phyloP scores from a whole-genome alignment of 768 basidiomycete genomes.

The Trametes cubensis region DNA sequence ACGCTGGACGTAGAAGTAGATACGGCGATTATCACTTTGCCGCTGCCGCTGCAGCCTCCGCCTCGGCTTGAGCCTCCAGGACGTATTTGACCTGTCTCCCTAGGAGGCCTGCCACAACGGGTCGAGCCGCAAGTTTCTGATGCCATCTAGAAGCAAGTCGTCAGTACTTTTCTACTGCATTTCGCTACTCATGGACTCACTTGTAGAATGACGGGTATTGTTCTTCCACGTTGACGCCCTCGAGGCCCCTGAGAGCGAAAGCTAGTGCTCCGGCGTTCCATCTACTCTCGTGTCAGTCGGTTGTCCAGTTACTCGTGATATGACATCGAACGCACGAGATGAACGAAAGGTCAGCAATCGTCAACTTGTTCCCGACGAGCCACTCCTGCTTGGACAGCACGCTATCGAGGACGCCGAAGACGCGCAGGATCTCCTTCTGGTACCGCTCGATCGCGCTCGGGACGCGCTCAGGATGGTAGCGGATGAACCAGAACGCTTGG shows the following conservation, averaged over 20 bases:
- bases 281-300: too few species aligned
- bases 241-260: too few species aligned
- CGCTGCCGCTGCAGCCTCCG: too few species aligned
- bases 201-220: too few species aligned
- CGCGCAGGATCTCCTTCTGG: conserved; percentile 33
- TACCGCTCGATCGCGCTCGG: conserved; percentile 35
- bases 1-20: too few species aligned
- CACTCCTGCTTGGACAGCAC: conserved; percentile 35
- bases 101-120: background rate
- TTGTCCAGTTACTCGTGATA: too few species aligned
- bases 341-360: conserved; percentile 6
- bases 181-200: background rate
- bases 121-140: background rate
- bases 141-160: conserved; percentile 7
- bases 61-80: too few species aligned
- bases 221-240: too few species aligned
- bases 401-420: conserved; percentile 33
- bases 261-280: background rate
- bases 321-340: too few species aligned
- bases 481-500: conserved; percentile 32
- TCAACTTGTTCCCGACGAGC: conserved; percentile 32
- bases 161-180: background rate
- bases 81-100: too few species aligned
- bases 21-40: too few species aligned
- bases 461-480: conserved; percentile 32